These are phyloP conservation scores for Amphirosellinia nigrospora DNA, from an alignment of 495 filamentous ascomycete genomes.

Conservation along the genomic window DNA sequence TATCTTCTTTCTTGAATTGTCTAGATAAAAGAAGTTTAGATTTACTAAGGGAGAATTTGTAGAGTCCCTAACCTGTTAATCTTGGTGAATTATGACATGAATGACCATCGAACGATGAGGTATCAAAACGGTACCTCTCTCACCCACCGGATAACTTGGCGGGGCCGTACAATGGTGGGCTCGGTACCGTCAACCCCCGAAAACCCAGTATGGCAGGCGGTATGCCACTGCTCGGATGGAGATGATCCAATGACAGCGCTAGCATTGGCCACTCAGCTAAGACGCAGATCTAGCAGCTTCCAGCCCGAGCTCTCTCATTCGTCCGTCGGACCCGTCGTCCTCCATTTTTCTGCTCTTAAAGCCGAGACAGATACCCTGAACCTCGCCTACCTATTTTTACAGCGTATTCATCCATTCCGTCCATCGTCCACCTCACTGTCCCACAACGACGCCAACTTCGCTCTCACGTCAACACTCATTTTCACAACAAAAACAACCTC, in stretches of 20 bases:
- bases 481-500: background rate
- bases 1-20: background rate
- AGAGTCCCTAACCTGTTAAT: background rate
- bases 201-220: background rate
- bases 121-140: background rate
- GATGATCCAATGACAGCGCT: slow-evolving; percentile 16
- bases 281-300: slow-evolving; percentile 18
- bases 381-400: background rate
- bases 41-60: too few relatives aligned
- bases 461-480: background rate
- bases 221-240: too few relatives aligned
- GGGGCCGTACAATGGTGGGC: background rate
- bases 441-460: background rate
- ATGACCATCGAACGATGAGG: slow-evolving; percentile 8
- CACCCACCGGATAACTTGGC: background rate
- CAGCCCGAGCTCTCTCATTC: slow-evolving; percentile 17
- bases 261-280: slow-evolving; percentile 12
- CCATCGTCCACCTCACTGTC: background rate
- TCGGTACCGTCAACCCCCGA: background rate
- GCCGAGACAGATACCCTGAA: slow-evolving; percentile 29
- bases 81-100: background rate
- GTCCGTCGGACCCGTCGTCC: background rate
- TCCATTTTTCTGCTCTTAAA: slow-evolving; percentile 27
- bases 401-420: background rate
- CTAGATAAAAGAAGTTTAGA: background rate